phyloP scores from a whole-genome alignment of 805 yeast species.

The Naumovozyma castellii region DNA sequence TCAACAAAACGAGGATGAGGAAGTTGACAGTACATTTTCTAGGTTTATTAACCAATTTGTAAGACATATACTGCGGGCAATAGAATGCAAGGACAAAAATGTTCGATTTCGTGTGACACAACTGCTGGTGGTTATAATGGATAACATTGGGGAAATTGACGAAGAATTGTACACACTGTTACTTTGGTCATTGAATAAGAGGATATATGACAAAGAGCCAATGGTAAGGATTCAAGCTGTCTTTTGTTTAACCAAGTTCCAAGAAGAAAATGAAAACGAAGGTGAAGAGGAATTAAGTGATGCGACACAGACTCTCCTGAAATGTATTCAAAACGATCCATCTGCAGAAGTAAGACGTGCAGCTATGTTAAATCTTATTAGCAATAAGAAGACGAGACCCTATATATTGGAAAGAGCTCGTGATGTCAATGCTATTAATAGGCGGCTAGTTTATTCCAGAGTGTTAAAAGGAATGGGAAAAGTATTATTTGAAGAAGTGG shows the following conservation, averaged over 20 bases:
- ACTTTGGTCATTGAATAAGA: constrained; percentile 46
- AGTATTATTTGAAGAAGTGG: constrained; percentile 33
- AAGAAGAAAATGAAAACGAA: constrained; percentile 35
- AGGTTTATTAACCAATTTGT: constrained; percentile 53
- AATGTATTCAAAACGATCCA: constrained; percentile 64
- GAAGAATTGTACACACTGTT: constrained; percentile 59
- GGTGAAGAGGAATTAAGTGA: constrained; percentile 34
- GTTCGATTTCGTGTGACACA: constrained; percentile 79
- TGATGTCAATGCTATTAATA: constrained; percentile 60
- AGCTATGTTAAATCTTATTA: constrained; percentile 61
- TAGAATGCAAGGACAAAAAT: constrained; percentile 62
- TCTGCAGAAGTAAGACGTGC: constrained; percentile 86
- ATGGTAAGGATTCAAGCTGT: constrained; percentile 77
- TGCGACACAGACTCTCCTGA: constrained; percentile 39
- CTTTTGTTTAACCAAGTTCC: constrained; percentile 69
- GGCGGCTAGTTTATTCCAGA: constrained; percentile 64
- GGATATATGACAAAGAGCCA: constrained; percentile 70
- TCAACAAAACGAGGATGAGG: constrained; percentile 25
- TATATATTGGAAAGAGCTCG: constrained; percentile 70
- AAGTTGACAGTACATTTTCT: constrained; percentile 36
- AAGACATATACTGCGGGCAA: constrained; percentile 64
- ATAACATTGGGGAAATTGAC: constrained; percentile 65
- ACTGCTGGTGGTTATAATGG: constrained; percentile 59
- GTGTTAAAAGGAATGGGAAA: constrained; percentile 60
- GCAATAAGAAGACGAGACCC: constrained; percentile 43